Conservation (phyloP, 306 rosid genomes). For the Quercus alba region DNA sequence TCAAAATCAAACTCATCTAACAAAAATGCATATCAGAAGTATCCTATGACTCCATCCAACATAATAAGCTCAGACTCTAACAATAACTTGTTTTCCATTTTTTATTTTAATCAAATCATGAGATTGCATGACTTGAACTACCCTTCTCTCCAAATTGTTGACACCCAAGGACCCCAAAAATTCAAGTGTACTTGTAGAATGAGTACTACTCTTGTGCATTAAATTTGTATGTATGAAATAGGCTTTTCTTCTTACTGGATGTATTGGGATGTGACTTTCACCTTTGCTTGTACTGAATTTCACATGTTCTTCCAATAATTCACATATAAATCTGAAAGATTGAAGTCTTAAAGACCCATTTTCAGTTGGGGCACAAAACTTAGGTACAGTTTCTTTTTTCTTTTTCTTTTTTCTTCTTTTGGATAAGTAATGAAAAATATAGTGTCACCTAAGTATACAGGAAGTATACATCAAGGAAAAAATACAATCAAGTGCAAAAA, state of each 20-base stretch:
- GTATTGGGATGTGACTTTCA: not conserved
- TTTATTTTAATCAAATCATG: not conserved
- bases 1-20: not conserved
- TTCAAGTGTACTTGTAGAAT: not conserved
- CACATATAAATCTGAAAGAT: not conserved
- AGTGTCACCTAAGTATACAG: too few relatives aligned
- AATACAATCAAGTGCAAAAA: too few relatives aligned
- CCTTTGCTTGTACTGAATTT: not conserved
- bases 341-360: not conserved
- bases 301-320: not conserved
- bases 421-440: too few relatives aligned
- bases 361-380: too few relatives aligned
- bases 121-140: not conserved
- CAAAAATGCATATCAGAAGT: conserved; percentile 7
- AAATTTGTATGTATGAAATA: not conserved
- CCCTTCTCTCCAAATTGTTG: not conserved
- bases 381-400: too few relatives aligned
- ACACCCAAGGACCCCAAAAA: conserved; percentile 1
- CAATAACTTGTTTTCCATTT: not conserved
- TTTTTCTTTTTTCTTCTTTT: too few relatives aligned
- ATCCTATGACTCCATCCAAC: not conserved
- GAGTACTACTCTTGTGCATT: not conserved
- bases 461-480: too few relatives aligned
- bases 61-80: not conserved
- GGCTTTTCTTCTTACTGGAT: not conserved